Base-by-base conservation (phyloP, 2,329 filamentous ascomycete species). In the Dactylellina leptospora region DNA sequence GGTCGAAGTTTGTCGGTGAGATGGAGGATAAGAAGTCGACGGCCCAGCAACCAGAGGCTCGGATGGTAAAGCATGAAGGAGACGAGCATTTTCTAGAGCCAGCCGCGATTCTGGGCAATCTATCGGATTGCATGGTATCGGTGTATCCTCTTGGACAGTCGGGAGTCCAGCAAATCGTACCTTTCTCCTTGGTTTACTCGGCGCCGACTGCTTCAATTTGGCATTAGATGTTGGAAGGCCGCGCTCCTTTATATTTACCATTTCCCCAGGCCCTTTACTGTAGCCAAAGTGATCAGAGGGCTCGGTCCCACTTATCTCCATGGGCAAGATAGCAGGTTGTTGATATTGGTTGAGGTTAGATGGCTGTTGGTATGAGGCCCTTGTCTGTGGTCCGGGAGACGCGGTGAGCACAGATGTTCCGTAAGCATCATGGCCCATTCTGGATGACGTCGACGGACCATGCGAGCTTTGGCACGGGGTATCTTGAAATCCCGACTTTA, bases 101-200 rank as follows among this genome's bases (percentile, higher is more conserved):
- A 64, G 53, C 3, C 68, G 59, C 6, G 53, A 20, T 18, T 64
- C 54, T 6, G 59, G 47, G 4, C 68, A 72, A 8, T 72, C 60
- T 2, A 60, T 25, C 25, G 68, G 68, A 55, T 72, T 63, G 23
- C 68, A 72, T 13, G 68, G 68, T 55, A 72, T 72, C 3, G 68
- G 68, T 27, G 45, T 47, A 50, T 72, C 59, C 11, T 72, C 68
- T 4, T 72, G 59, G 11, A 71, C 68, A 8, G 68, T 58, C 25
- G 64, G 38, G 8, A 64, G 22, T 8, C 51, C 28, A 4, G 30
- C 42, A 40, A 64, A 72, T 8, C 47, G 68, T 10, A 72, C 59
- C 22, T 40, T 56, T 36, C 53, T 42, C 16, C 36, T 45, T 28
- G 33, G 16, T 47, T 59, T 60, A 22, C 53, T 64, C 44, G 59